phyloP scores from a whole-genome alignment of 2,329 filamentous ascomycete species.

The Fonsecaea nubica region DNA sequence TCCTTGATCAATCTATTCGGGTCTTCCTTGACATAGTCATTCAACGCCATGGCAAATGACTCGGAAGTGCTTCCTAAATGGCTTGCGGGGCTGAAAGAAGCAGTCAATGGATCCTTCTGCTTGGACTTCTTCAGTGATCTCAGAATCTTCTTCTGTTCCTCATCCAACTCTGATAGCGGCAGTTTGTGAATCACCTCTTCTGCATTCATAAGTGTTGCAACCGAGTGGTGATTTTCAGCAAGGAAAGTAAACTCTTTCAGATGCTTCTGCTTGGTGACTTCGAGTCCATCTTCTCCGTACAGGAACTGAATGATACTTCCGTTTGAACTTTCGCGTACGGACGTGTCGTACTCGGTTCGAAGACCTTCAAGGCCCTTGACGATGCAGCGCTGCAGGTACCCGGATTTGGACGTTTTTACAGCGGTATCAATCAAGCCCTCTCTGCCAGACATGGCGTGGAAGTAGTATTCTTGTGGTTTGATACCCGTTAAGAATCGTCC shows the following conservation, averaged over 20 bases:
- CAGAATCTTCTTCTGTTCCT: slow-evolving; percentile 63
- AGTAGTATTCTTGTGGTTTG: slow-evolving; percentile 96
- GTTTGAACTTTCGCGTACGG: slow-evolving; percentile 85
- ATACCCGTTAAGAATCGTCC: slow-evolving; percentile 98
- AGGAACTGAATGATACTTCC: slow-evolving; percentile 93
- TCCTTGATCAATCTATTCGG: slow-evolving; percentile 64
- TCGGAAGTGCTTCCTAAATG: slow-evolving; percentile 89
- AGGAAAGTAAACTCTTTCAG: slow-evolving; percentile 89
- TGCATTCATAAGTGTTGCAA: slow-evolving; percentile 77
- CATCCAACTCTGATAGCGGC: slow-evolving; percentile 22
- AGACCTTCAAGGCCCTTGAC: slow-evolving; percentile 99
- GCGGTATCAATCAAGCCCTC: slow-evolving; percentile 99
- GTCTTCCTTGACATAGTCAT: slow-evolving; percentile 79
- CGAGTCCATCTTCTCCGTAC: slow-evolving; percentile 94
- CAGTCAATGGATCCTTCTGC: slow-evolving; percentile 75
- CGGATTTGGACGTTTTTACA: slow-evolving; percentile 96
- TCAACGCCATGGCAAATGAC: slow-evolving; percentile 75
- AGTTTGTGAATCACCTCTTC: slow-evolving; percentile 49
- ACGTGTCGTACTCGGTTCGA: slow-evolving; percentile 89
- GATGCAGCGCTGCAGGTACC: slow-evolving; percentile 93
- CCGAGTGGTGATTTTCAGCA: slow-evolving; percentile 80
- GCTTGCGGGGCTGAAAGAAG: slow-evolving; percentile 75
- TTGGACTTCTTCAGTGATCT: slow-evolving; percentile 66
- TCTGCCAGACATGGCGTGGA: slow-evolving; percentile 98
- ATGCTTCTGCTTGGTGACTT: slow-evolving; percentile 93